Evolutionary conservation across 1,284 basidiomycete genomes (phyloP).

Genomic region (Jaminaea rosea): DNA sequence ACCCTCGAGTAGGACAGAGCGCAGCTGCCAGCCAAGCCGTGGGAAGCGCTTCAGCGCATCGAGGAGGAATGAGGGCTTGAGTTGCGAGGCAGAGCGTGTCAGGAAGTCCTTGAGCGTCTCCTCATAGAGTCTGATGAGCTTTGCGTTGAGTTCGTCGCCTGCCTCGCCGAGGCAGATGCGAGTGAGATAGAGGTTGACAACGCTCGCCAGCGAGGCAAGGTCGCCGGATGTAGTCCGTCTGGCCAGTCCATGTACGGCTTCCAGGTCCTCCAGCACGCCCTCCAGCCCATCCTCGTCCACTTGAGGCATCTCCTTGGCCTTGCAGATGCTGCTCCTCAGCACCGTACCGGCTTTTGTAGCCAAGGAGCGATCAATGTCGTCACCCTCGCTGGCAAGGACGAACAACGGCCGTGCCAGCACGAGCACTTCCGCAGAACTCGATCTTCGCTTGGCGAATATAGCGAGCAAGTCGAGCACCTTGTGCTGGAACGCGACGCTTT

Average conservation of each 20-base stretch:
- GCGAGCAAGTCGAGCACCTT: conserved; percentile 86
- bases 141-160: conserved; percentile 35
- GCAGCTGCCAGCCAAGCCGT: conserved; percentile 60
- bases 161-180: conserved; percentile 53
- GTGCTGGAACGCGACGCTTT: conserved; percentile 73
- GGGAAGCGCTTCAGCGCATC: conserved; percentile 69
- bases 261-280: conserved; percentile 53
- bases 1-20: conserved; percentile 56
- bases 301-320: too few relatives aligned
- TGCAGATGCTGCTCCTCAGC: conserved; percentile 64
- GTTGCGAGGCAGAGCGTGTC: conserved; percentile 66
- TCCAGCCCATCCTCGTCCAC: too few relatives aligned
- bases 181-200: conserved; percentile 65
- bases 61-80: conserved; percentile 67
- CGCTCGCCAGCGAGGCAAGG: conserved; percentile 58
- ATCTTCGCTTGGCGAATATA: conserved; percentile 67
- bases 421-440: conserved; percentile 56
- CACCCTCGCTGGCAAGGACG: conserved; percentile 53
- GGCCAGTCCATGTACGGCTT: conserved; percentile 65
- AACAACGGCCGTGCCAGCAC: conserved; percentile 67
- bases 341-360: conserved; percentile 74
- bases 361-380: conserved; percentile 63
- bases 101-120: conserved; percentile 69
- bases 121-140: conserved; percentile 53
- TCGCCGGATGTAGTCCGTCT: conserved; percentile 58